A percentile compares a stretch with the other conserved stretches of the same genome.
Evolutionary conservation across 108 stramenopile genomes (phyloP).

Genomic region (Skeletonema potamos): DNA sequence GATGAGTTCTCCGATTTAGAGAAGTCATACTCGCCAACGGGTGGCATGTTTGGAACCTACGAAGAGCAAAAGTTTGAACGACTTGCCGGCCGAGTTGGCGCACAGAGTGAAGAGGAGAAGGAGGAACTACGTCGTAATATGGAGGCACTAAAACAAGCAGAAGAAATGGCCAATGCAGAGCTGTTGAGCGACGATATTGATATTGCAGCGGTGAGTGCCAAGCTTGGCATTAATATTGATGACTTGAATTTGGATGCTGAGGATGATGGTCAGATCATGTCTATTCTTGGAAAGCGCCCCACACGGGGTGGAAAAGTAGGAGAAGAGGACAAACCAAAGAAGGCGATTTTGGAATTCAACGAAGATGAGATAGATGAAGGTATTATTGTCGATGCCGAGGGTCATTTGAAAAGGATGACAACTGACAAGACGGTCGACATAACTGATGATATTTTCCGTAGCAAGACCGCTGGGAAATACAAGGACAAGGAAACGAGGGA

Average conservation of each 20-base stretch:
- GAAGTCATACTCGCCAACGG: background rate
- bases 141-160: slow-evolving; percentile 45
- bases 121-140: slow-evolving; percentile 57
- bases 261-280: slow-evolving; percentile 24
- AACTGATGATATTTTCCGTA: slow-evolving; percentile 51
- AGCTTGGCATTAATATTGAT: slow-evolving; percentile 19
- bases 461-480: slow-evolving; percentile 56
- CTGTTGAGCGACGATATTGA: slow-evolving; percentile 16
- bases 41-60: slow-evolving; percentile 57
- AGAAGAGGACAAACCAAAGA: background rate
- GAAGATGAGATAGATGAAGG: slow-evolving; percentile 6
- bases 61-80: slow-evolving; percentile 69
- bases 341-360: background rate
- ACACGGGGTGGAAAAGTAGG: background rate
- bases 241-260: slow-evolving; percentile 24
- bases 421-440: slow-evolving; percentile 34
- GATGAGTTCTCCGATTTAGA: background rate
- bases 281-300: slow-evolving; percentile 29
- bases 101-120: slow-evolving; percentile 59
- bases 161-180: slow-evolving; percentile 18
- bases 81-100: slow-evolving; percentile 57
- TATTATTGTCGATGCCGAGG: slow-evolving; percentile 42
- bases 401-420: slow-evolving; percentile 22
- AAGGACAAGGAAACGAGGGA: slow-evolving; percentile 46
- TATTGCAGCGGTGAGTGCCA: slow-evolving; percentile 13